Conservation (phyloP, 768 basidiomycete species). For the Boletus rex-veris region DNA sequence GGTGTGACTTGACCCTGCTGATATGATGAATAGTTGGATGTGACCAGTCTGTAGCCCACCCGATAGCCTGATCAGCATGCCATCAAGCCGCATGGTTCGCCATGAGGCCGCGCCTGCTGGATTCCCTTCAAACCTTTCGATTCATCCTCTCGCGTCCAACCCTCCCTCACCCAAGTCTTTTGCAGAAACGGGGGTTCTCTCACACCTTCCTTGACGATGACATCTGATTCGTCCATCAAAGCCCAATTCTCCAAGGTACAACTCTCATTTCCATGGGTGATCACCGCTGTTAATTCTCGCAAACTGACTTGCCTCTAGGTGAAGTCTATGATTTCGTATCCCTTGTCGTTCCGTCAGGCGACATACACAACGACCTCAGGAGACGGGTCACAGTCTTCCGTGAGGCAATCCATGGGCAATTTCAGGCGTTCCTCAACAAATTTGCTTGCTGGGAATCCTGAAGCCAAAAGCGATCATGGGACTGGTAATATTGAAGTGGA, state of each 20-base stretch:
- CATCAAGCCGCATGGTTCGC: constrained; percentile 15
- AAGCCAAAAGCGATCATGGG: not conserved
- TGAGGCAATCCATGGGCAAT: not conserved
- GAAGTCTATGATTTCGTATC: not conserved
- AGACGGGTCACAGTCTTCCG: not conserved
- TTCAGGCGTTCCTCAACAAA: not conserved
- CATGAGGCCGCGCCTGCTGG: constrained; percentile 21
- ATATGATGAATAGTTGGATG: not conserved
- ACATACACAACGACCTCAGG: not conserved
- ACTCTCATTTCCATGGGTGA: not conserved
- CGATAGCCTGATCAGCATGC: constrained; percentile 5
- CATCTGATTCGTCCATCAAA: constrained; percentile 2
- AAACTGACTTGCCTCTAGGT: constrained; percentile 3
- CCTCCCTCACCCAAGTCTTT: constrained; percentile 4
- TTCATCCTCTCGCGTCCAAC: constrained; percentile 1
- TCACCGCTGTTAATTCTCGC: not conserved
- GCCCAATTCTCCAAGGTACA: constrained; percentile 9
- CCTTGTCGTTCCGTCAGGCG: not conserved
- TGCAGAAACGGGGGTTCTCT: constrained; percentile 1
- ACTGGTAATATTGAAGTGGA: constrained; percentile 9
- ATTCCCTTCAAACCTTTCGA: constrained; percentile 3
- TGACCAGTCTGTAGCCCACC: not conserved
- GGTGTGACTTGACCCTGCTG: constrained; percentile 9
- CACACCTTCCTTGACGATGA: constrained; percentile 4
- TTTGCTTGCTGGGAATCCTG: not conserved